Evolutionary conservation across 1,284 basidiomycete species (phyloP), one percentile per base, ranked within the genome.

Genomic region (Ustilago xerochloae): DNA sequence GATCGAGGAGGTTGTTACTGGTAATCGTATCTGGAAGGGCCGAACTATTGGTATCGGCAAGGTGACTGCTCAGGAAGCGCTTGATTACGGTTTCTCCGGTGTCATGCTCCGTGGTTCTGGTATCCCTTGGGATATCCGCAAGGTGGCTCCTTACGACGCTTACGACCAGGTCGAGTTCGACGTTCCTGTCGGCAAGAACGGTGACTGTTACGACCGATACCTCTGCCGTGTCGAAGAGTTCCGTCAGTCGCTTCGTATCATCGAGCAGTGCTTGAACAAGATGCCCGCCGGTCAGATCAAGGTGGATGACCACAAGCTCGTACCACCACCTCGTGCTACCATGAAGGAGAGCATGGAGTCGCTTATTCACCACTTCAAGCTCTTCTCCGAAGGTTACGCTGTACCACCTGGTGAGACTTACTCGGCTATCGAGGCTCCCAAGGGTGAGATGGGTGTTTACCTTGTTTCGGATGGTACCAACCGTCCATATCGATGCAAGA

Each of bases 291-390:
- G 96, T 48, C 93, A 90, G 47, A 86, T 94, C 87, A 98, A 96
- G 87, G 90, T 97, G 30, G 96, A 99, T 84, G 96, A 98, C 87
- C 92, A 97, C 88, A 99, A 98, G 87, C 90, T 98, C 69, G 91
- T 93, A 1, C 94, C 96, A n/a, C 97, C 96, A 39, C 94, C 97
- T 18, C 90, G 96, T 70, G 94, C 96, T 2, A 91, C 90, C 52
- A 99, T 99, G 97, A 99, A 99, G 87, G 96, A 99, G 88, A 93
- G 90, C 85, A 98, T 98, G 95, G 75, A 97, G 87, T 90, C 92
- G 13, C 89, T 97, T 73, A 97, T 98, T 81, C 95, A 98, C 86
- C 96, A 99, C 88, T 99, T 99, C 88, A 98, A 98, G 88, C 80
- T 84, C 79, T 98, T 96, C 88, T 94, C 92, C 59, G 95, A 99